Conservation (phyloP, 306 rosid genomes). For the Acacia melanoxylon region DNA sequence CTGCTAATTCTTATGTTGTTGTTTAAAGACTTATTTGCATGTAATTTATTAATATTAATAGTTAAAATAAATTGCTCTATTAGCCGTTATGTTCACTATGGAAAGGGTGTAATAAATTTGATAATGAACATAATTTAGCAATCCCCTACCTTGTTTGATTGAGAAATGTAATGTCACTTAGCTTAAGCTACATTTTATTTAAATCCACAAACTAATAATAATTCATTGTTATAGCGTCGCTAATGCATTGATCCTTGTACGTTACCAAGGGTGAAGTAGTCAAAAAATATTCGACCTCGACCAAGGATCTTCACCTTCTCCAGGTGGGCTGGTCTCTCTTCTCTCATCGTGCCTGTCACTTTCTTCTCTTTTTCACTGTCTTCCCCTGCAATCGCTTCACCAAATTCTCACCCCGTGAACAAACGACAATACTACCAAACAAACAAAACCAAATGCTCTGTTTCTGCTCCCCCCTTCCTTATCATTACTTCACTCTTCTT, state of each 20-base stretch:
- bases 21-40: not conserved
- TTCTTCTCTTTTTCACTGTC: slow-evolving; percentile 24
- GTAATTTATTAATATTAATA: not conserved
- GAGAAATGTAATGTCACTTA: not conserved
- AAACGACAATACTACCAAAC: not conserved
- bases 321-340: slow-evolving; percentile 1
- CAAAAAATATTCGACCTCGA: not conserved
- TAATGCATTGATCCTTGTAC: not conserved
- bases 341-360: slow-evolving; percentile 24
- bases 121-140: too few relatives aligned
- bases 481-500: slow-evolving; percentile 29
- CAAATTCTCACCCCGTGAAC: not conserved
- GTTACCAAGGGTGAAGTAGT: slow-evolving; percentile 10
- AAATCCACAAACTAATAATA: not conserved
- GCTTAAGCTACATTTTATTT: not conserved
- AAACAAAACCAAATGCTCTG: slow-evolving; percentile 36
- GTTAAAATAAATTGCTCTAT: too few relatives aligned
- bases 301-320: not conserved
- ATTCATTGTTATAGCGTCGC: not conserved
- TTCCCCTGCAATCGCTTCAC: slow-evolving; percentile 2
- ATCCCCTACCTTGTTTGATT: not conserved
- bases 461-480: slow-evolving; percentile 6
- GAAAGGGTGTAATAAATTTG: too few relatives aligned
- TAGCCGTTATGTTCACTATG: too few relatives aligned
- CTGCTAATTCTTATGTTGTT: too few relatives aligned